Evolutionary conservation across 441 rosid genomes (phyloP), one percentile per base, ranked within the genome.

Genomic region (Bruguiera hainesii): DNA sequence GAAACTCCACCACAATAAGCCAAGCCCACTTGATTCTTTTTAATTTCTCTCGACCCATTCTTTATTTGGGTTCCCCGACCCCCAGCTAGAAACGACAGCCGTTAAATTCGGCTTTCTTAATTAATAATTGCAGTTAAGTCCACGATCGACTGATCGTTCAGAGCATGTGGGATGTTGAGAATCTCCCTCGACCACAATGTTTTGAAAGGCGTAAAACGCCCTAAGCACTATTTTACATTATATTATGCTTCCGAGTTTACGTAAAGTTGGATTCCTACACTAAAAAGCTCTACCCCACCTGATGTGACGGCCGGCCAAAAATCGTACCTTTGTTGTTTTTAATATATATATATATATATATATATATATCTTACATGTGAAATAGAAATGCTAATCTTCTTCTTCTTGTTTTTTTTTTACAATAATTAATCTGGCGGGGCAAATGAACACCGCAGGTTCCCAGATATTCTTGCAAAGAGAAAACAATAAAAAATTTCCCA

Each of bases 1-100:
- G 31, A 76, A 65, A 67, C 76, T 76, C 74, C 75, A 64, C 79
- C 80, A 61, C 77, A 73, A 1, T 13, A 42, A 42, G 48, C 18
- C 33, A 46, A 26, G 15, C 42, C 15, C 63, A 50, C 42, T 70
- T 52, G 25, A 51, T 58, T 37, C 25, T 4, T 70, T 59, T 39
- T 63, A 61, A 55, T 75, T 56, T 23, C 52, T 28, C 4, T n/a
- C 71, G 46, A 67, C 50, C 19, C 52, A 66, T 66, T 69, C 49
- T 42, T 65, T 60, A 53, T 50, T 50, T 11, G 57, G 37, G 29
- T 26, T 65, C 72, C 18, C 3, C 15, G 18, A 13, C 13, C 1
- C 48, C 15, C 13, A 0, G 48, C 4, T 42, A 3, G 48, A 11
- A 13, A 11, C 15, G 48, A 42, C 5, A 13, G 13, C 48, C 4